A percentile compares a stretch with the other conserved stretches of the same genome.
Conservation (phyloP, 1,284 basidiomycete species). For the Moniliophthora roreri region DNA sequence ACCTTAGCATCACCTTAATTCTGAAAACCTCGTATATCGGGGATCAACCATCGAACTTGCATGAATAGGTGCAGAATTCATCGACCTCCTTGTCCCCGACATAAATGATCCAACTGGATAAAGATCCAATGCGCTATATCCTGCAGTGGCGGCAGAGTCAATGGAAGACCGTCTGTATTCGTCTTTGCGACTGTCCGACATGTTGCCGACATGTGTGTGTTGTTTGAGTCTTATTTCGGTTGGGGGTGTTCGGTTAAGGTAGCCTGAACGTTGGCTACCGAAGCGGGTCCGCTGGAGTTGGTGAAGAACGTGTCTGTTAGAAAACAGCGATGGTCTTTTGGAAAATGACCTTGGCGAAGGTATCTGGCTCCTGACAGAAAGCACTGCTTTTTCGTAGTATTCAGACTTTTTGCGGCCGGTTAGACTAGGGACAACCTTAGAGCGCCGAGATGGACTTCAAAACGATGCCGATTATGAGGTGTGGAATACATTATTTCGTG, state of each 20-base stretch:
- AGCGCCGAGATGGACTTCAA: slow-evolving; percentile 20
- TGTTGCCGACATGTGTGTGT: too few relatives aligned
- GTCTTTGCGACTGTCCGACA: slow-evolving; percentile 30
- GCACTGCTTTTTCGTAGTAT: slow-evolving; percentile 15
- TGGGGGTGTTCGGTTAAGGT: slow-evolving; percentile 16
- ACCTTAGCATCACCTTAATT: slow-evolving; percentile 28
- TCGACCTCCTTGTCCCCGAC: slow-evolving; percentile 31
- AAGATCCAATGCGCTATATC: slow-evolving; percentile 28
- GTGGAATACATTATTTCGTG: slow-evolving; percentile 9
- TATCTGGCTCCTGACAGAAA: slow-evolving; percentile 22
- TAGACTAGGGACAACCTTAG: slow-evolving; percentile 18
- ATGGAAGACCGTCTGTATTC: slow-evolving; percentile 24
- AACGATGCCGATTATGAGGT: slow-evolving; percentile 20
- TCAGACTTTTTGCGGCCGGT: slow-evolving; percentile 20
- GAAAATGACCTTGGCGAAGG: slow-evolving; percentile 25
- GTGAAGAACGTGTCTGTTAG: slow-evolving; percentile 7
- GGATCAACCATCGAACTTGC: slow-evolving; percentile 21
- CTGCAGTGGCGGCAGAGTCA: slow-evolving; percentile 29
- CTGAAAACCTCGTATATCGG: slow-evolving; percentile 32
- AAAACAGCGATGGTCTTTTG: slow-evolving; percentile 26
- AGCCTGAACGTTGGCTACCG: slow-evolving; percentile 19
- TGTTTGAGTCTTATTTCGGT: not conserved
- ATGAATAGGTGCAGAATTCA: slow-evolving; percentile 35
- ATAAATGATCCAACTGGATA: slow-evolving; percentile 36
- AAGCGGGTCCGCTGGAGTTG: slow-evolving; percentile 4